These are phyloP conservation scores for Oryza glumipatula DNA, from an alignment of 176 grass and related monocot genomes.

Conservation along the genomic window DNA sequence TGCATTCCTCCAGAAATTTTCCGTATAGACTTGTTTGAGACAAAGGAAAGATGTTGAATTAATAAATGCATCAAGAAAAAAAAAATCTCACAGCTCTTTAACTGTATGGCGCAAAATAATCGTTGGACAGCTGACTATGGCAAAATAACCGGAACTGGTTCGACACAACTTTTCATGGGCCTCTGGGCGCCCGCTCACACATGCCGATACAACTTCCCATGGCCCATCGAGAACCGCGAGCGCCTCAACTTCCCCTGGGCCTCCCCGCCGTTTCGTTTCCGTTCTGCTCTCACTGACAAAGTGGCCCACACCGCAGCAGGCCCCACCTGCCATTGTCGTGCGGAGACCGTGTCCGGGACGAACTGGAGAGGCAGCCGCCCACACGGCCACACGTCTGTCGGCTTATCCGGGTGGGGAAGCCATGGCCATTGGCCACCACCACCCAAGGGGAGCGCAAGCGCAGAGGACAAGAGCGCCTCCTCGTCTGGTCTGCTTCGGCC, in stretches of 20 bases:
- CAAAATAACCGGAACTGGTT: background rate
- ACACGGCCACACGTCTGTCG: background rate
- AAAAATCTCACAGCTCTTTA: no score
- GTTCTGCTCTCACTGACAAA: background rate
- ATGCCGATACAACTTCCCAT: background rate
- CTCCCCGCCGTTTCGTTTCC: background rate
- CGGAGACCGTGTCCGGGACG: background rate
- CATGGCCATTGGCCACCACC: slow-evolving; percentile 23
- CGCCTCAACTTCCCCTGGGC: background rate
- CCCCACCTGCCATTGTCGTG: slow-evolving; percentile 15
- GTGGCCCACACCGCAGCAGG: background rate
- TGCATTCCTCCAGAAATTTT: no score
- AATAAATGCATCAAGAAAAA: no score
- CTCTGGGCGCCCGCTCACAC: background rate
- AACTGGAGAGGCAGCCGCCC: slow-evolving; percentile 1
- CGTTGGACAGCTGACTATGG: background rate
- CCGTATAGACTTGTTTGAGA: no score
- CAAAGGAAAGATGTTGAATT: no score
- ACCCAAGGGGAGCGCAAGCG: slow-evolving; percentile 26
- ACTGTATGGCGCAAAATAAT: no score
- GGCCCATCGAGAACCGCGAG: background rate
- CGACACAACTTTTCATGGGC: background rate
- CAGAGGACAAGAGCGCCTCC: slow-evolving; percentile 15
- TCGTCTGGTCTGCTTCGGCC: background rate
- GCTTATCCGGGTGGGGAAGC: slow-evolving; percentile 34